A percentile compares a stretch with the other conserved stretches of the same genome.
phyloP scores from a whole-genome alignment of 1,284 basidiomycete species.

The Bondarzewia mesenterica region DNA sequence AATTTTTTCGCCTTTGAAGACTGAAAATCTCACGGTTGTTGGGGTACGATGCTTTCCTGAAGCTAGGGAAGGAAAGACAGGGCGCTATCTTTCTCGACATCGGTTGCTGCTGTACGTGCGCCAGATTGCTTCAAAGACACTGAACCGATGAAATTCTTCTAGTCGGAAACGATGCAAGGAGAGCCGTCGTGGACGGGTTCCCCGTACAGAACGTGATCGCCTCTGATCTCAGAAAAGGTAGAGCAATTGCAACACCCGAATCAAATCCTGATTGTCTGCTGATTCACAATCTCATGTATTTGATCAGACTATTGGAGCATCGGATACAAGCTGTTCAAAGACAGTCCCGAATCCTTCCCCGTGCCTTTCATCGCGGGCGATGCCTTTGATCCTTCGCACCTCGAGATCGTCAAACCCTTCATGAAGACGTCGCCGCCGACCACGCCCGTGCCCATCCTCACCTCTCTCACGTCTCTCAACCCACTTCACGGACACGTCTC shows the following conservation, averaged over 20 bases:
- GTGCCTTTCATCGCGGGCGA: conserved; percentile 33
- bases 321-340: conserved; percentile 14
- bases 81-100: conserved; percentile 13
- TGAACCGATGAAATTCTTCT: neutral
- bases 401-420: conserved; percentile 1
- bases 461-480: conserved; percentile 22
- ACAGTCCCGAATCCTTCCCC: conserved; percentile 26
- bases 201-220: conserved; percentile 23
- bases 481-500: conserved; percentile 32
- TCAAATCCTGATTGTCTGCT: neutral
- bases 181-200: conserved; percentile 27
- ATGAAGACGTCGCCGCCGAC: conserved; percentile 8
- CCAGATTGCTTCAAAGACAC: too few species aligned
- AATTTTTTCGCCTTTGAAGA: neutral
- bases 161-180: conserved; percentile 34
- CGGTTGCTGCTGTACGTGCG: conserved; percentile 11
- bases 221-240: conserved; percentile 12
- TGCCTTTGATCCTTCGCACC: conserved; percentile 21
- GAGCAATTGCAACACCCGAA: neutral
- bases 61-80: conserved; percentile 6
- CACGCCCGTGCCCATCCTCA: conserved; percentile 14
- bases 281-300: neutral
- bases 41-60: conserved; percentile 6
- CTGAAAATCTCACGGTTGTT: conserved; percentile 8
- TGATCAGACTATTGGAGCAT: neutral